A percentile compares a stretch with the other conserved stretches of the same genome.
These are phyloP conservation scores for Leccinum idahoense DNA, from an alignment of 1,284 basidiomycete species.

Conservation along the genomic window DNA sequence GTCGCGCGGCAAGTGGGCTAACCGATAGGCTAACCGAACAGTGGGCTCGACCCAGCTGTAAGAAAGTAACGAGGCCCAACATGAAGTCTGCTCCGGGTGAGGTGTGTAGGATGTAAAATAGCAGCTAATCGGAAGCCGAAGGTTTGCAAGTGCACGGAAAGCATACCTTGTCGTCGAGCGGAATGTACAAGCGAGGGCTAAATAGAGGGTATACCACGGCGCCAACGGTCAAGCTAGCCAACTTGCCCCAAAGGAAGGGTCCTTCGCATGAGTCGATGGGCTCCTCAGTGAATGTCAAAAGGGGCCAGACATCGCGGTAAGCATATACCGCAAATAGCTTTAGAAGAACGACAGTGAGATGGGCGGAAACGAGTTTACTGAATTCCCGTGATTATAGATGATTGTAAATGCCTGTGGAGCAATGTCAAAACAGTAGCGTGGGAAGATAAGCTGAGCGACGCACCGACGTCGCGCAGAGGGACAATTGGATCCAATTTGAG, in stretches of 20 bases:
- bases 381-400: neutral
- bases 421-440: neutral
- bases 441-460: neutral
- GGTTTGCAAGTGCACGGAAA: neutral
- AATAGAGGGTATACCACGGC: slow-evolving; percentile 1
- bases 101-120: neutral
- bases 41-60: slow-evolving; percentile 1
- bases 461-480: slow-evolving; percentile 1
- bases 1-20: neutral
- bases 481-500: neutral
- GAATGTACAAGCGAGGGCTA: neutral
- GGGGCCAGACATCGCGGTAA: slow-evolving; percentile 53
- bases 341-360: neutral
- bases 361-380: slow-evolving; percentile 1
- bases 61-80: neutral
- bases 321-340: slow-evolving; percentile 35
- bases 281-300: slow-evolving; percentile 36
- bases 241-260: slow-evolving; percentile 22
- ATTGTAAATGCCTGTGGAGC: neutral
- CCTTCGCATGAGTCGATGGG: slow-evolving; percentile 25
- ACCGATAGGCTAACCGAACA: neutral
- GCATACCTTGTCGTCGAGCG: neutral
- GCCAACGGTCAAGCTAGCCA: neutral
- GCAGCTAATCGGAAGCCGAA: neutral
- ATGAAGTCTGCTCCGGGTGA: slow-evolving; percentile 1